phyloP scores from a whole-genome alignment of 768 basidiomycete genomes.

The Lentinula detonsa region DNA sequence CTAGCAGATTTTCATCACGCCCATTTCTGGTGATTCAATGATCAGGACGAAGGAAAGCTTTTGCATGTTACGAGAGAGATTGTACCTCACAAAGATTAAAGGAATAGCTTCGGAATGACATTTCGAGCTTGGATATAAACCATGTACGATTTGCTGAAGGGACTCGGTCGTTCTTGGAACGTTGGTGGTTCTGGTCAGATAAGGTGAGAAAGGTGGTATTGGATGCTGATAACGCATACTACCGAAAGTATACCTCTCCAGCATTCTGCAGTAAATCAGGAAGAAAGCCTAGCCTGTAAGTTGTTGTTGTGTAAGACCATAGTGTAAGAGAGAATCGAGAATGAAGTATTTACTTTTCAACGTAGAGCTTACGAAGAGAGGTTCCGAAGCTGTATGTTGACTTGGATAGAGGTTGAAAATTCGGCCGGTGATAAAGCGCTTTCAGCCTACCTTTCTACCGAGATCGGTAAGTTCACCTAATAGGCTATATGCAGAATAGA shows the following conservation, averaged over 20 bases:
- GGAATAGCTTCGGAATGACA: constrained; percentile 41
- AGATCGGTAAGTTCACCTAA: constrained; percentile 69
- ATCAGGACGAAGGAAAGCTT: neutral
- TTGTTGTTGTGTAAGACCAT: neutral
- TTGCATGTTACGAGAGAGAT: neutral
- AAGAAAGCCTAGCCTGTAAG: constrained; percentile 55
- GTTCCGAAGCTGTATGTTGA: constrained; percentile 61
- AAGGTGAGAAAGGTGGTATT: neutral
- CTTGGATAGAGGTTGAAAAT: constrained; percentile 24
- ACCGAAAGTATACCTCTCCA: constrained; percentile 56
- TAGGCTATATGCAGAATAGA: constrained; percentile 33
- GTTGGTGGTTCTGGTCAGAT: constrained; percentile 53
- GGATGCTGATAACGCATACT: neutral
- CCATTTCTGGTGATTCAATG: constrained; percentile 40
- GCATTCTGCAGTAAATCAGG: constrained; percentile 42
- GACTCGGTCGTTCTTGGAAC: constrained; percentile 75
- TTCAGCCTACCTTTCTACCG: constrained; percentile 49
- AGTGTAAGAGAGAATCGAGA: neutral
- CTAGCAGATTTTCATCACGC: constrained; percentile 65
- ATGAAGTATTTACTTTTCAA: constrained; percentile 45
- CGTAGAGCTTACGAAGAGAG: constrained; percentile 56
- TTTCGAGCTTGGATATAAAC: constrained; percentile 57
- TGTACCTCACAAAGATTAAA: constrained; percentile 49
- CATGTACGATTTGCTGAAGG: constrained; percentile 66
- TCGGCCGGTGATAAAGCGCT: neutral